phyloP scores from a whole-genome alignment of 306 rosid species.

The Quercus berberidifolia region DNA sequence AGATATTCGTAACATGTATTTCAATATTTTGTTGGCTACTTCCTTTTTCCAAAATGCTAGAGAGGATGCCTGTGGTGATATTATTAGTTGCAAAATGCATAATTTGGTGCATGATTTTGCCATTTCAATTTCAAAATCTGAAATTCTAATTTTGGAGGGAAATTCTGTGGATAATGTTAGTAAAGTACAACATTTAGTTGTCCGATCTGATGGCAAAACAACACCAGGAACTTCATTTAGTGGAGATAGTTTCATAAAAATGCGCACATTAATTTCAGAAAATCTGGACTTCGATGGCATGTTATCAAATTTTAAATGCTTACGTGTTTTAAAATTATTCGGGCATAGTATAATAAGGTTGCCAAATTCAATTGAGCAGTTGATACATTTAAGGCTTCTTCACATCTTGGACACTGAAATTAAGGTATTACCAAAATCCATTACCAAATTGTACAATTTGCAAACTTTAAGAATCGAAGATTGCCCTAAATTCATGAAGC shows the following conservation, averaged over 20 bases:
- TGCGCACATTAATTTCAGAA: not conserved
- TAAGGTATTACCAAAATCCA: no score
- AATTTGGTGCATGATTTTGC: conserved; percentile 24
- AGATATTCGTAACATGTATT: no score
- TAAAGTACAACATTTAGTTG: no score
- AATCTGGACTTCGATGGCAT: not conserved
- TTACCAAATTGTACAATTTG: no score
- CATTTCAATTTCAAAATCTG: not conserved
- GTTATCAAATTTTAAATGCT: not conserved
- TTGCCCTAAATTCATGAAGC: no score
- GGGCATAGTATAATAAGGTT: not conserved
- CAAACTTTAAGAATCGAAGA: not conserved
- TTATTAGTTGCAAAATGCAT: not conserved
- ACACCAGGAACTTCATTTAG: not conserved
- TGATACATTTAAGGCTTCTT: no score
- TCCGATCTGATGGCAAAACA: no score
- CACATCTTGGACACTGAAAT: no score
- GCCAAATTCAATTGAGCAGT: not conserved
- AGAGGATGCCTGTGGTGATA: not conserved
- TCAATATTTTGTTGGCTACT: not conserved
- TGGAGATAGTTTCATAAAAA: not conserved
- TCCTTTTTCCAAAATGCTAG: conserved; percentile 10
- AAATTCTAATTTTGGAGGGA: not conserved
- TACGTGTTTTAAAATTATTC: conserved; percentile 6
- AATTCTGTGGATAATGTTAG: not conserved